Base-by-base conservation (phyloP, 306 rosid species). In the Potentilla sterilis region DNA sequence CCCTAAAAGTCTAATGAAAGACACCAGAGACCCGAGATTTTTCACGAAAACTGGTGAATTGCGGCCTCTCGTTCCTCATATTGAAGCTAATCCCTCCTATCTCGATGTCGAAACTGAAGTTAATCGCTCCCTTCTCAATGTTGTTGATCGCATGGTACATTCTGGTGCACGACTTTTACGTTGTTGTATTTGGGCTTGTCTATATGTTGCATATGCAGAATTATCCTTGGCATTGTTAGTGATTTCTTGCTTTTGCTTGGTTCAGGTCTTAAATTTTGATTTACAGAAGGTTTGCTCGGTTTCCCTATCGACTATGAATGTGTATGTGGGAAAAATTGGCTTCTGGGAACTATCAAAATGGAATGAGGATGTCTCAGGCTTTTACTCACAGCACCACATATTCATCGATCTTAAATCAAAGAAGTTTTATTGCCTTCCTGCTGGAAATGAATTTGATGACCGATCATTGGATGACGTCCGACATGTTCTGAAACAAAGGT, bases 321-420 rank as follows among this genome's bases (percentile, higher is more conserved):
- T 95, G 58, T 95, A 92, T 84, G 97, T 97, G n/a, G n/a, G n/a
- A n/a, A n/a, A n/a, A n/a, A 0, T 95, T 95, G 84, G 99, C 92
- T 48, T 95, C 97, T 59, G 99, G 99, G 37, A 95, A 95, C 77
- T 95, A 92, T 79, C 97, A 95, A 89, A 97, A 97, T 61, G 89
- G 98, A 73, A 97, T 97, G 83, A 95, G 52, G 85, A 95, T 79
- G 69, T 95, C 99, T 73, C 99, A 90, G 74, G 98, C 98, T n/a
- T 95, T 92, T 80, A 95, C 98, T 22, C 98, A 95, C 75, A 92
- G 98, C 98, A 95, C 86, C 98, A 95, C 67, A 96, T 95, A 61
- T 95, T 87, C 64, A 89, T 92, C 83, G 92, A 95, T 87, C 97
- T 95, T 41, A 92, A 73, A 48, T 92, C 98, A 2, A 97, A 95